These are phyloP conservation scores for Solanum gracilifrons DNA, from an alignment of 257 asterid genomes.

Conservation along the genomic window DNA sequence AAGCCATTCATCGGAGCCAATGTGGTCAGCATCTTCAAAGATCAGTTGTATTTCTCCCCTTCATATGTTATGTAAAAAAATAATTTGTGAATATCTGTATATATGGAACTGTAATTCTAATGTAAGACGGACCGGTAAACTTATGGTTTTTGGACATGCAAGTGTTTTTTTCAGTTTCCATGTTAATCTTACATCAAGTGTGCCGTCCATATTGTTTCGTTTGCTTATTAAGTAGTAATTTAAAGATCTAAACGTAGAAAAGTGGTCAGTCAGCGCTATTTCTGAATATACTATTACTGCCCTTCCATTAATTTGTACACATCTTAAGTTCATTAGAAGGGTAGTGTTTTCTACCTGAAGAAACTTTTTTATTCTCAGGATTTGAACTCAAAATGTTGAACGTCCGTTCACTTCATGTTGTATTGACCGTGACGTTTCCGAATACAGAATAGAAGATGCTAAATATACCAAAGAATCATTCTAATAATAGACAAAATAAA, in stretches of 20 bases:
- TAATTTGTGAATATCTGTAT: slow-evolving; percentile 31
- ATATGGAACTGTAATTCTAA: not conserved
- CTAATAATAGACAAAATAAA: not conserved
- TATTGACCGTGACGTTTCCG: not conserved
- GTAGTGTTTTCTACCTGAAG: not conserved
- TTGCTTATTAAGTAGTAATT: not conserved
- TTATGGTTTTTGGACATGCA: not conserved
- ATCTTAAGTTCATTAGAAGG: not conserved
- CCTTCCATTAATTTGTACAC: too few species aligned
- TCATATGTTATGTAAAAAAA: not conserved
- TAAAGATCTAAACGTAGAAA: not conserved
- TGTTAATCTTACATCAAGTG: not conserved
- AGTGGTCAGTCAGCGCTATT: not conserved
- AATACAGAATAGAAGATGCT: not conserved
- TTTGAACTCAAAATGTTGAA: too few species aligned
- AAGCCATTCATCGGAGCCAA: slow-evolving; percentile 11
- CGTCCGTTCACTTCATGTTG: not conserved
- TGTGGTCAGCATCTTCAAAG: not conserved
- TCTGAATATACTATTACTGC: not conserved
- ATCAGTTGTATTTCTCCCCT: not conserved
- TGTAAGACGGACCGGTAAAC: not conserved
- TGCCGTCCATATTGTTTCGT: not conserved
- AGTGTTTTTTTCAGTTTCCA: not conserved
- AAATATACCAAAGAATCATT: not conserved
- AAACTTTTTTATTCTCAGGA: too few species aligned